Evolutionary conservation across 495 filamentous ascomycete species (phyloP).

Genomic region (Xylaria flabelliformis): DNA sequence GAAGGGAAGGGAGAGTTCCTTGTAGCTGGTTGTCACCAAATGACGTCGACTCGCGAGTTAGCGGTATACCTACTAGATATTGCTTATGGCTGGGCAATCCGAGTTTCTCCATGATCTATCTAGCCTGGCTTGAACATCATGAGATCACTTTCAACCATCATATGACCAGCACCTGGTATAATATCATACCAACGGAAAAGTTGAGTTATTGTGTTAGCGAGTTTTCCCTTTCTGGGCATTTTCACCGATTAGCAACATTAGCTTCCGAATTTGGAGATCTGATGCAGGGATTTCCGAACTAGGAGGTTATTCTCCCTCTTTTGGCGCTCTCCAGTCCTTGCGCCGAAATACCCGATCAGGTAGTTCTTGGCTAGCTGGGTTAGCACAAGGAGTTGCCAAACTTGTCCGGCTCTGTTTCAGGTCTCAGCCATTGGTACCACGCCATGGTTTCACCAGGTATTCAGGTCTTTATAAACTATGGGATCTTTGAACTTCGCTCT

Average conservation of each 20-base stretch:
- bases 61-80: too few species aligned
- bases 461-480: not conserved
- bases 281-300: constrained; percentile 8
- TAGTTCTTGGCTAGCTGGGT: not conserved
- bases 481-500: not conserved
- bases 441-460: constrained; percentile 18
- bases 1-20: not conserved
- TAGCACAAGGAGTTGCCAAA: not conserved
- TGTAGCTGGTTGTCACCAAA: not conserved
- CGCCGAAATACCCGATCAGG: not conserved
- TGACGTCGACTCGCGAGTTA: not conserved
- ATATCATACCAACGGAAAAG: not conserved
- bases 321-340: constrained; percentile 8
- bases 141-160: constrained; percentile 15
- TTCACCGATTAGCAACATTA: constrained; percentile 7
- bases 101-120: not conserved
- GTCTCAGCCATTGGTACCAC: constrained; percentile 10
- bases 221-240: not conserved
- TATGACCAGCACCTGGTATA: not conserved
- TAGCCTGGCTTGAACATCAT: constrained; percentile 4
- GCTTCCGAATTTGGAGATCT: constrained; percentile 16
- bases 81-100: not conserved
- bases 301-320: constrained; percentile 6
- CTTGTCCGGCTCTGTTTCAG: constrained; percentile 12
- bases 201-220: not conserved